Conservation (phyloP, 2,329 filamentous ascomycete genomes). For the Xylariomycetidae sp. region DNA sequence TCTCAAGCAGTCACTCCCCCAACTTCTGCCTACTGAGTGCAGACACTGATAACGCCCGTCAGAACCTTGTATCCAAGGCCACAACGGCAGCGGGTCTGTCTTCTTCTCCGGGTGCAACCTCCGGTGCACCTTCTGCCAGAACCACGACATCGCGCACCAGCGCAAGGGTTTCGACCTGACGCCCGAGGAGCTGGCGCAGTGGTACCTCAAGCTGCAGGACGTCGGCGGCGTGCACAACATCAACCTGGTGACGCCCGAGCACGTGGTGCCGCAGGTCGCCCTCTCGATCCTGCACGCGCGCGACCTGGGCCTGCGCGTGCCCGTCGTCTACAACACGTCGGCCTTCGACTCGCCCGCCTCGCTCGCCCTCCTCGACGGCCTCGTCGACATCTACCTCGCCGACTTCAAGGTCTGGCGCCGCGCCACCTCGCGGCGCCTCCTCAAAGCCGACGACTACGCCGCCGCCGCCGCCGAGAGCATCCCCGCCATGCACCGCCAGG, state of each 20-base stretch:
- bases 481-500: conserved; percentile 74
- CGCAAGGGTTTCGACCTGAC: conserved; percentile 76
- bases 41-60: conserved; percentile 4
- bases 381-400: conserved; percentile 83
- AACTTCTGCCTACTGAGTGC: no score
- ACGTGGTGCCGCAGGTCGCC: conserved; percentile 79
- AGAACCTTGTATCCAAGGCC: conserved; percentile 79
- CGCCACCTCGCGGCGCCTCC: conserved; percentile 60
- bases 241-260: conserved; percentile 82
- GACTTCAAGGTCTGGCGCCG: conserved; percentile 81
- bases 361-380: conserved; percentile 67
- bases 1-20: no score
- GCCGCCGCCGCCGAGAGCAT: conserved; percentile 70
- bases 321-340: conserved; percentile 82
- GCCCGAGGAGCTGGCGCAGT: conserved; percentile 72
- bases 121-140: conserved; percentile 74
- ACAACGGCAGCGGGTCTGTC: conserved; percentile 73
- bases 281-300: conserved; percentile 70
- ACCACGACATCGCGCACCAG: conserved; percentile 78
- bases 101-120: conserved; percentile 76
- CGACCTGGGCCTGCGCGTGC: conserved; percentile 64
- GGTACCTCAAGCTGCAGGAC: conserved; percentile 79
- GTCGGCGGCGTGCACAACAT: conserved; percentile 84
- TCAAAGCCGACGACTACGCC: conserved; percentile 76
- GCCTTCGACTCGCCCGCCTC: conserved; percentile 74